Base-by-base conservation (phyloP, 2,329 filamentous ascomycete species). In the Phialemoniopsis sp. region DNA sequence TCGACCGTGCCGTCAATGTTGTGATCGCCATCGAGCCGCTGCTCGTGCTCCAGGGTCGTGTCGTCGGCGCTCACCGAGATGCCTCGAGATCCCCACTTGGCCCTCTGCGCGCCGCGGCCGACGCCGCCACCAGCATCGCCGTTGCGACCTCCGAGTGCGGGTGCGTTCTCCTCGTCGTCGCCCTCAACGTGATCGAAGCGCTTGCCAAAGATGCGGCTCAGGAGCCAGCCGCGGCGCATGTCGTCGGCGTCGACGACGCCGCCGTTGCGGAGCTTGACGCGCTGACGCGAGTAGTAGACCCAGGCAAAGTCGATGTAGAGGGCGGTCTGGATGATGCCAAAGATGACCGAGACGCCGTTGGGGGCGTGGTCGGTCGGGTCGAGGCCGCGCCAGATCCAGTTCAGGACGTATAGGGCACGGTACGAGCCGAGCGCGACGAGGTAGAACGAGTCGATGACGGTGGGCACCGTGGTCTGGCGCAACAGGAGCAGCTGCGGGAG, bases 371-470 rank as follows among this genome's bases (percentile, higher is more conserved):
- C 76, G 21, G 71, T 67, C 9, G 72, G 68, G 52, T 86, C 80
- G 16, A 79, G 63, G 42, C 72, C 74, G 26, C 87, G 80, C 45
- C 78, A 67, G 50, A 96, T 83, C 91, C 91, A 97, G 62, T 95
- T 96, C 35, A 95, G 63, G 44, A 95, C 83, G 65, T 97, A 96
- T 45, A 96, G 78, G 36, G 73, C 87, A 41, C 91, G 87, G 66
- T 96, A 97, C 12, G 84, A 84, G 29, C 90, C 91, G 2, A 96
- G 78, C 1, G 89, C 82, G 36, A 93, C 71, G 40, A 97, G 85
- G 63, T 97, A 97, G 67, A 87, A 95, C n/a, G 88, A 95, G 60
- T 95, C 88, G 64, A 97, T 90, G 34, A 96, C 91, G 36, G 91
- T 97, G 0, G 91, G 91, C 0, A 96, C 89, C 18, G 83, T 89